Conservation (phyloP, 108 stramenopile genomes). For the Halocafeteria seosinensis region DNA sequence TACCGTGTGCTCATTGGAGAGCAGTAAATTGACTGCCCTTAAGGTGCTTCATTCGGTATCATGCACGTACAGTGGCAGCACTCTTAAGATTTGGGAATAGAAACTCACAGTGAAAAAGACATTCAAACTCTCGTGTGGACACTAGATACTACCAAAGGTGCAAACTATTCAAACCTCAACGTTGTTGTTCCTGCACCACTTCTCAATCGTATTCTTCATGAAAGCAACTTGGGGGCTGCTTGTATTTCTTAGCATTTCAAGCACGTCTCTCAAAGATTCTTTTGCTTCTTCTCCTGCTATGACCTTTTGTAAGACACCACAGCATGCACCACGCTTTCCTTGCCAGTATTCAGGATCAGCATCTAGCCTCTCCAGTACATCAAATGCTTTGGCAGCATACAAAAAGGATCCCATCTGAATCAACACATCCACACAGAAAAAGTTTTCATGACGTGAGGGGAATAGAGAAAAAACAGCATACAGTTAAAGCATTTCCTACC, state of each 20-base stretch:
- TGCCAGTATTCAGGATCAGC: constrained; percentile 60
- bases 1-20: too few species aligned
- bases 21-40: too few species aligned
- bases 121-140: too few species aligned
- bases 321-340: constrained; percentile 56
- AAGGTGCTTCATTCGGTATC: too few species aligned
- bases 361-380: constrained; percentile 51
- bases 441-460: constrained; percentile 26
- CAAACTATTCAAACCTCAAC: too few species aligned
- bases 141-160: too few species aligned
- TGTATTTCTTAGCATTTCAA: constrained; percentile 32
- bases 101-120: too few species aligned
- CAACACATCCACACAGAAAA: not conserved
- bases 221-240: not conserved
- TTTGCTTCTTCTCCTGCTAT: constrained; percentile 39
- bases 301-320: constrained; percentile 54
- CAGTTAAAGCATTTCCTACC: too few species aligned
- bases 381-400: constrained; percentile 32
- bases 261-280: constrained; percentile 42
- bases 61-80: too few species aligned
- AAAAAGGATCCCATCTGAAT: constrained; percentile 9
- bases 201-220: not conserved
- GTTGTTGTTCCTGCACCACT: not conserved
- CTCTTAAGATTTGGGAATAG: too few species aligned
- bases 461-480: constrained; percentile 48